Conservation (phyloP, 495 filamentous ascomycete species). For the Aspergillus leporis region DNA sequence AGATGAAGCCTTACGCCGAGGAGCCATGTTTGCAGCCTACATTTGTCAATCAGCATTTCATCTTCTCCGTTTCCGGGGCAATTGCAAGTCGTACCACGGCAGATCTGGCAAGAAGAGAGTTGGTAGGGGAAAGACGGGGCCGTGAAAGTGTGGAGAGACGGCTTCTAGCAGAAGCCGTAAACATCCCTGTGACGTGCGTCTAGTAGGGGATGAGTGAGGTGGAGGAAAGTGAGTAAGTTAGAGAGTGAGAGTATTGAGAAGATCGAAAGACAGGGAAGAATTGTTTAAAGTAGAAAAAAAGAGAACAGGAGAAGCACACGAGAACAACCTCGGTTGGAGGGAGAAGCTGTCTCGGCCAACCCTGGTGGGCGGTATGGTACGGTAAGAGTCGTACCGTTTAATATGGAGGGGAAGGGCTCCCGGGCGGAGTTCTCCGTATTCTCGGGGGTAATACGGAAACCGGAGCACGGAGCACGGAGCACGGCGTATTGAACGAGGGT, state of each 20-base stretch:
- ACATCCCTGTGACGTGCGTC: slow-evolving; percentile 37
- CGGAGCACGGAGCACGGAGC: slow-evolving; percentile 1
- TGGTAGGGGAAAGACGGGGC: slow-evolving; percentile 42
- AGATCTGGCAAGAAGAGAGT: slow-evolving; percentile 40
- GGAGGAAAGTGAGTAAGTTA: slow-evolving; percentile 9
- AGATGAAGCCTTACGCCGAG: slow-evolving; percentile 45
- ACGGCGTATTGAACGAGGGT: neutral
- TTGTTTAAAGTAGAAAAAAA: slow-evolving; percentile 22
- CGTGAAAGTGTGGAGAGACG: slow-evolving; percentile 46
- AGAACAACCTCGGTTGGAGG: slow-evolving; percentile 24
- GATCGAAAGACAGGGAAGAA: slow-evolving; percentile 15
- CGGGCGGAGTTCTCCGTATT: neutral
- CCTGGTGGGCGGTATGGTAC: slow-evolving; percentile 12
- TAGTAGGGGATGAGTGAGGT: slow-evolving; percentile 12
- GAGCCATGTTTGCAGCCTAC: slow-evolving; percentile 46
- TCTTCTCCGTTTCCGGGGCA: slow-evolving; percentile 7
- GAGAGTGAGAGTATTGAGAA: slow-evolving; percentile 11
- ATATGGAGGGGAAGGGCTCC: neutral
- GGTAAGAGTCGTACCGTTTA: slow-evolving; percentile 8
- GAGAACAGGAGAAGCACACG: slow-evolving; percentile 17
- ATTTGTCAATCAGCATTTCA: neutral
- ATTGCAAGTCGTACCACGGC: slow-evolving; percentile 29
- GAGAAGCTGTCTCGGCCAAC: slow-evolving; percentile 10
- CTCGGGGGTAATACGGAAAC: slow-evolving; percentile 7
- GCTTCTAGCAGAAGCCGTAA: slow-evolving; percentile 49